Percentiles rank a stretch among this genome's conserved stretches.
phyloP scores from a whole-genome alignment of 371 early-diverging fungal genomes.

The Mucor plumbeus region DNA sequence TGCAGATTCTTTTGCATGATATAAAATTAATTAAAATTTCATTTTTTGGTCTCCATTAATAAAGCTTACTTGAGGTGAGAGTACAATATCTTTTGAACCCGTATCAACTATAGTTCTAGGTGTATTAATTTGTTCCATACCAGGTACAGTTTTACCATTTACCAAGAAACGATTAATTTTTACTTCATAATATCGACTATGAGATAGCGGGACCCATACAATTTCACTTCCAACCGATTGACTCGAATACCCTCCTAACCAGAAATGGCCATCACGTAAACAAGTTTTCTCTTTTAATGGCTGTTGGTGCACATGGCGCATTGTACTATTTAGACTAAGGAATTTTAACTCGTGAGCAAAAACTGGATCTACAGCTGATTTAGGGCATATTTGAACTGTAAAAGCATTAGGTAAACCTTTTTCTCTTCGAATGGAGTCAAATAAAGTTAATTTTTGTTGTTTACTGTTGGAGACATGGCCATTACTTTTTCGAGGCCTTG shows the following conservation, averaged over 20 bases:
- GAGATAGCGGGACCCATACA: conserved; percentile 13
- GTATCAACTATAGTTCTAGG: conserved; percentile 20
- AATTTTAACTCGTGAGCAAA: conserved; percentile 15
- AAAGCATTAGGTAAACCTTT: conserved; percentile 16
- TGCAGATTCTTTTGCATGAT: conserved; percentile 3
- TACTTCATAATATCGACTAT: conserved; percentile 17
- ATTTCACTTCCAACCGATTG: conserved; percentile 21
- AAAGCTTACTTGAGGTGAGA: conserved; percentile 7
- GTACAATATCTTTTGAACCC: conserved; percentile 15
- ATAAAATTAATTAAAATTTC: background rate
- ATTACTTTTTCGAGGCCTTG: background rate
- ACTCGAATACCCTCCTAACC: conserved; percentile 20
- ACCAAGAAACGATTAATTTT: conserved; percentile 11
- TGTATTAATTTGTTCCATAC: conserved; percentile 13
- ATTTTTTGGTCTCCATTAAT: background rate
- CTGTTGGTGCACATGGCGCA: background rate
- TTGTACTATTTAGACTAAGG: background rate
- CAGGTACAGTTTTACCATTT: conserved; percentile 2
- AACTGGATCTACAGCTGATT: conserved; percentile 13
- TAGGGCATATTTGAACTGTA: conserved; percentile 19
- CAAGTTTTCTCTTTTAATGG: background rate
- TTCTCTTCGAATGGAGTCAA: conserved; percentile 12
- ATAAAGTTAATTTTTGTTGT: background rate
- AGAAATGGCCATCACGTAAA: conserved; percentile 13
- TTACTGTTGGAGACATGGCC: background rate